phyloP scores from a whole-genome alignment of 805 yeast genomes.

The Wickerhamiella qilinensis region DNA sequence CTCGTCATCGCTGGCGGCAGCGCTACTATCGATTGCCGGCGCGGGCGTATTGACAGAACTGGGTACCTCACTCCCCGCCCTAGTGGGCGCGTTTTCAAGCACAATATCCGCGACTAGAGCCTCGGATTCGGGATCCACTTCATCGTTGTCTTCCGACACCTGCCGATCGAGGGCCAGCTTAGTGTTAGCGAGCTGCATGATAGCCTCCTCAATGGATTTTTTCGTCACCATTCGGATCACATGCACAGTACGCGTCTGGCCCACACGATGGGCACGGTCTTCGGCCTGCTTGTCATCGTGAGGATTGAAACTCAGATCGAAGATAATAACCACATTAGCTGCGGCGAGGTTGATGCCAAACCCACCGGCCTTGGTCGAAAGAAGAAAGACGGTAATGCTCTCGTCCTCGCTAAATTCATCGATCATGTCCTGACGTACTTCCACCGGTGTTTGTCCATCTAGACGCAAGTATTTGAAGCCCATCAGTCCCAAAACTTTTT shows the following conservation, averaged over 20 bases:
- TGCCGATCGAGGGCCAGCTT: slow-evolving; percentile 68
- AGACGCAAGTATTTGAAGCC: slow-evolving; percentile 61
- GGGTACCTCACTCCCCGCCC: neutral
- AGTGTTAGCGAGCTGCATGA: slow-evolving; percentile 70
- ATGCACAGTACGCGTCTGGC: slow-evolving; percentile 71
- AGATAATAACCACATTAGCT: slow-evolving; percentile 82
- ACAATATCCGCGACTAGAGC: slow-evolving; percentile 24
- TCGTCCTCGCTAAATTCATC: slow-evolving; percentile 76
- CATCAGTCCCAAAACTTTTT: slow-evolving; percentile 47
- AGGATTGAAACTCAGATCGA: slow-evolving; percentile 91
- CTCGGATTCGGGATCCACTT: slow-evolving; percentile 22
- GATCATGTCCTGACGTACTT: slow-evolving; percentile 78
- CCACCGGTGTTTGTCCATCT: slow-evolving; percentile 92
- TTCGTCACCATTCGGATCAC: slow-evolving; percentile 61
- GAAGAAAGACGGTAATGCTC: slow-evolving; percentile 65
- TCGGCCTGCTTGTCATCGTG: slow-evolving; percentile 98
- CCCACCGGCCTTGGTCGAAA: slow-evolving; percentile 96
- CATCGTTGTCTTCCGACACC: slow-evolving; percentile 24
- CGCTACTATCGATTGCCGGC: neutral
- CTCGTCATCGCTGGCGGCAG: neutral
- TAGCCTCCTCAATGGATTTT: slow-evolving; percentile 78
- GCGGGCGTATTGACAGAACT: neutral
- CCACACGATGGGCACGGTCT: slow-evolving; percentile 96
- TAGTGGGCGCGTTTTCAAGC: slow-evolving; percentile 11
- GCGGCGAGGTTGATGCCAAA: slow-evolving; percentile 94